Base-by-base conservation (phyloP, 2,329 filamentous ascomycete genomes). In the Helminthosporium solani region DNA sequence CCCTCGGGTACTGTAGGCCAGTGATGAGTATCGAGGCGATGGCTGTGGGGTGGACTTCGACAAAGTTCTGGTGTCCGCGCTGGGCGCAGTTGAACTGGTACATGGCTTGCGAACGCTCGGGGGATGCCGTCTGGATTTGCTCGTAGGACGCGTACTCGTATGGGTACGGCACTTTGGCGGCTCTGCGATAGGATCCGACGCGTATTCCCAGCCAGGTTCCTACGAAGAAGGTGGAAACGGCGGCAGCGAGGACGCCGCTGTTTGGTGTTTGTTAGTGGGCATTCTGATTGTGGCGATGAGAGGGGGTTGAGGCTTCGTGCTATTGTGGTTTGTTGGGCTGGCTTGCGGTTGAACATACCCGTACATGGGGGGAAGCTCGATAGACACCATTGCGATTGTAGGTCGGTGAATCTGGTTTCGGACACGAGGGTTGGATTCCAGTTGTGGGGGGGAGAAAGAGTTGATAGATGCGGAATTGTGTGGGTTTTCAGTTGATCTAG, bases 141-240 rank as follows among this genome's bases (percentile, higher is more conserved):
- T 79, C 75, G 39, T 73, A 66, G 18, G 78, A 78, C 23, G 82
- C 82, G 68, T 82, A 83, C 61, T 72, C 68, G 68, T 80, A 78
- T 12, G 82, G 82, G 65, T 84, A 84, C 14, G 73, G 71, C 49
- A 84, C 70, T 33, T 75, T 72, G 50, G 81, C 79, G 3, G 66
- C 57, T 54, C 75, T 77, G 68, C 82, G 79, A 64, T 74, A 69
- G 18, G 33, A 18, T 36, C 60, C 61, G 23, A 78, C 74, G 60
- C 78, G 70, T 14, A 19, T 43, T 53, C 75, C 77, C 60, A 83
- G 81, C 67, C 75, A 75, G 57, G 71, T 71, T 46, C 70, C 68
- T 33, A 84, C 70, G 59, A 83, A 58, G 62, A 82, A 79, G 49
- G 75, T 78, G 46, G 75, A 75, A 50, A 80, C 73, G 28, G 78